These are phyloP conservation scores for Choanephora cucurbitarum DNA, from an alignment of 371 early-diverging fungal genomes.

Conservation along the genomic window DNA sequence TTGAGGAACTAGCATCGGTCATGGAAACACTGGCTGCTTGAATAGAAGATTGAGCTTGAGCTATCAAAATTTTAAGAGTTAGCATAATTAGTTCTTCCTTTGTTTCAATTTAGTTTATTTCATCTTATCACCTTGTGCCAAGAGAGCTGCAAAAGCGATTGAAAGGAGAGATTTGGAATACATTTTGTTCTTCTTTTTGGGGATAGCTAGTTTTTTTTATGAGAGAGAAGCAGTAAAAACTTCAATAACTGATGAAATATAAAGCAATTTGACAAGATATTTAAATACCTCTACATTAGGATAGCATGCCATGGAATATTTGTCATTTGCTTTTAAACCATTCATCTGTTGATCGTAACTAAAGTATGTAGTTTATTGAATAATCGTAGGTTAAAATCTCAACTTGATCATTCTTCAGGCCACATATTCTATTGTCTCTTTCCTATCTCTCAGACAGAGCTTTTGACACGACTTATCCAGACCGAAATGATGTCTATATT, in stretches of 20 bases:
- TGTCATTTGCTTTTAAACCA: conserved; percentile 3
- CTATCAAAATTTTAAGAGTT: neutral
- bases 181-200: conserved; percentile 13
- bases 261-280: too few relatives aligned
- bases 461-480: too few relatives aligned
- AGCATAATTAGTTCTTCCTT: neutral
- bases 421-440: neutral
- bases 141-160: conserved; percentile 16
- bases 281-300: neutral
- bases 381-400: neutral
- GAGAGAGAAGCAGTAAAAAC: neutral
- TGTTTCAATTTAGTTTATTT: neutral
- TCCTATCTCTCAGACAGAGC: neutral
- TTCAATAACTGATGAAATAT: conserved; percentile 1
- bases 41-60: conserved; percentile 2
- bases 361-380: neutral
- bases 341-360: neutral
- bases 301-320: neutral
- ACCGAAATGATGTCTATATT: too few relatives aligned
- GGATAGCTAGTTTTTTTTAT: too few relatives aligned
- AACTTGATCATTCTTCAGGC: neutral
- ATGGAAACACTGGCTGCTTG: neutral
- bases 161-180: conserved; percentile 14
- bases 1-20: neutral
- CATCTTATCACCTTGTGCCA: conserved; percentile 10